These are phyloP conservation scores for Simmondsia chinensis DNA, from an alignment of 148 eudicot genomes.

Conservation along the genomic window DNA sequence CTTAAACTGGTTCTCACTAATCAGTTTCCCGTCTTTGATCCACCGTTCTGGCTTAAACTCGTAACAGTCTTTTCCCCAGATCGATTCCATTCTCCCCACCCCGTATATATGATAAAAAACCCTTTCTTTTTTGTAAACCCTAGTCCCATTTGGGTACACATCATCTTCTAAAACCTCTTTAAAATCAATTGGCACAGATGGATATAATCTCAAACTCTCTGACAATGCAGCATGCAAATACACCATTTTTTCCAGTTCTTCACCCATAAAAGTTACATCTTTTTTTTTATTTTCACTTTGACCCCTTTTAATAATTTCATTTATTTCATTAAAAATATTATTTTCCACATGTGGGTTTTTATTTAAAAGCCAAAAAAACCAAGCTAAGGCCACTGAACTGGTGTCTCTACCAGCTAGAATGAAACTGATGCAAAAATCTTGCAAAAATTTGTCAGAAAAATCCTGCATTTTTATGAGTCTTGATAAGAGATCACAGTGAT, in stretches of 20 bases:
- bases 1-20: constrained; percentile 31
- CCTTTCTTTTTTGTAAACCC: constrained; percentile 18
- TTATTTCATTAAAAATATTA: constrained; percentile 25
- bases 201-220: constrained; percentile 39
- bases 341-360: constrained; percentile 28
- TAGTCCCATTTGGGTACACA: constrained; percentile 31
- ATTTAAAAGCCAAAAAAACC: constrained; percentile 50
- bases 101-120: constrained; percentile 38
- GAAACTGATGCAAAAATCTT: constrained; percentile 47
- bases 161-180: constrained; percentile 45
- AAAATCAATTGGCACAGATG: constrained; percentile 44
- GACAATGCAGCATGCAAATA: constrained; percentile 48
- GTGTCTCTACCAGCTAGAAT: constrained; percentile 59
- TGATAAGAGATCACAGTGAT: constrained; percentile 38
- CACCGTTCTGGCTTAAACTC: constrained; percentile 40
- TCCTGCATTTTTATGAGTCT: constrained; percentile 30
- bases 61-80: constrained; percentile 35
- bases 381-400: constrained; percentile 39
- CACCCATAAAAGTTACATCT: constrained; percentile 9
- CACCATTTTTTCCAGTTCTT: constrained; percentile 39
- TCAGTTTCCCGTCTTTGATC: constrained; percentile 33
- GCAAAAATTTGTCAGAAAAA: constrained; percentile 27
- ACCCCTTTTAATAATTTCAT: constrained; percentile 11
- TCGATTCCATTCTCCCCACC: constrained; percentile 26
- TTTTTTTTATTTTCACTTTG: neutral